These are phyloP conservation scores for Amanita exitialis DNA, from an alignment of 768 basidiomycete species.

Conservation along the genomic window DNA sequence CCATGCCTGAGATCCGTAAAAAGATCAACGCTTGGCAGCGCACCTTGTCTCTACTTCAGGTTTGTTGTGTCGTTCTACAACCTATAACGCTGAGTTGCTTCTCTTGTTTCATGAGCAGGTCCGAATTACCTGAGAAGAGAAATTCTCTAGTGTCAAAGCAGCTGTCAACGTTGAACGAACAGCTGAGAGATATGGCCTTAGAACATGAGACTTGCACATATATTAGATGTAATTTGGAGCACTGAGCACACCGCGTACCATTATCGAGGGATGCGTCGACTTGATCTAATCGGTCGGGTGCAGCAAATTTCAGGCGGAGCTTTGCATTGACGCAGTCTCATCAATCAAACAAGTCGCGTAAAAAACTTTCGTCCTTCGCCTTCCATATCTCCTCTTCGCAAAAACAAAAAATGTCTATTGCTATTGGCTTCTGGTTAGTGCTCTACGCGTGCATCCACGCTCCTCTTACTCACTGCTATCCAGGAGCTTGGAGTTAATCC, in stretches of 20 bases:
- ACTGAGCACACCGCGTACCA: slow-evolving; percentile 32
- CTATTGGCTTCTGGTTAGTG: slow-evolving; percentile 60
- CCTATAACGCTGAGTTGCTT: slow-evolving; percentile 32
- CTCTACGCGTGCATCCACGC: slow-evolving; percentile 16
- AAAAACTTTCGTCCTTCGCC: slow-evolving; percentile 13
- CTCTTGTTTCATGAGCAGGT: neutral
- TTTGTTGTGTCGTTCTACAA: slow-evolving; percentile 95
- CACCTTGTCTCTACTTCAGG: slow-evolving; percentile 91
- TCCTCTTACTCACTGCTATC: slow-evolving; percentile 6
- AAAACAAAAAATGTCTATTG: slow-evolving; percentile 36
- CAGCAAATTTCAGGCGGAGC: slow-evolving; percentile 32
- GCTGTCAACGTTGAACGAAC: slow-evolving; percentile 97
- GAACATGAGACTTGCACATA: slow-evolving; percentile 71
- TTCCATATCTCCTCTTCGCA: slow-evolving; percentile 11
- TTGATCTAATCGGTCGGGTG: slow-evolving; percentile 4
- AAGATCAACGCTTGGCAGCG: neutral
- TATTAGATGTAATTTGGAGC: slow-evolving; percentile 3
- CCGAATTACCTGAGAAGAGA: slow-evolving; percentile 81
- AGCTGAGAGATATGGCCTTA: slow-evolving; percentile 92
- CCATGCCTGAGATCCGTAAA: slow-evolving; percentile 19
- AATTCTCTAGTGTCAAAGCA: slow-evolving; percentile 94
- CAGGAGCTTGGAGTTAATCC: slow-evolving; percentile 55
- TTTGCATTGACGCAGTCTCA: slow-evolving; percentile 6
- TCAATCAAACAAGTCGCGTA: slow-evolving; percentile 1
- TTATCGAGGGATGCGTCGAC: slow-evolving; percentile 13